A percentile compares a stretch with the other conserved stretches of the same genome.
phyloP scores from a whole-genome alignment of 1,139 yeast species.

The Geotrichum europaeum region DNA sequence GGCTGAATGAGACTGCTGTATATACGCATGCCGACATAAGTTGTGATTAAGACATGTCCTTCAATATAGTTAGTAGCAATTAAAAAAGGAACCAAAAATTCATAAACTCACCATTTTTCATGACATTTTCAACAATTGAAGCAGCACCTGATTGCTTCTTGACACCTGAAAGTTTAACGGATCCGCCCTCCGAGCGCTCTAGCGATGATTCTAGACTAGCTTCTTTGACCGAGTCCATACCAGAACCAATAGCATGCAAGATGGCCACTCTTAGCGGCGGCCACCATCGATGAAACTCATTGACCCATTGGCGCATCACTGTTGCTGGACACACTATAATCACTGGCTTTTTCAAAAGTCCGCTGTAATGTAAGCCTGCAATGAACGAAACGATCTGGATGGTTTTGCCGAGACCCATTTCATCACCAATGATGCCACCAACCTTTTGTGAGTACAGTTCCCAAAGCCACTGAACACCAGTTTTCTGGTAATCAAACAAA shows the following conservation, averaged over 20 bases:
- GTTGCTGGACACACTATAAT: conserved; percentile 94
- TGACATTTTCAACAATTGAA: conserved; percentile 46
- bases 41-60: conserved; percentile 72
- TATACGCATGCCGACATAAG: conserved; percentile 82
- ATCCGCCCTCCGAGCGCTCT: conserved; percentile 44
- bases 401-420: conserved; percentile 96
- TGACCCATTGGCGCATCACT: conserved; percentile 92
- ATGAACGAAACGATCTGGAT: conserved; percentile 84
- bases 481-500: conserved; percentile 85
- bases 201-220: conserved; percentile 46
- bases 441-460: conserved; percentile 80
- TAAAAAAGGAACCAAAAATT: neutral
- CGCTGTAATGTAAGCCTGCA: conserved; percentile 85
- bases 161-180: conserved; percentile 27
- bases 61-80: neutral
- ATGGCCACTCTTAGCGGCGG: conserved; percentile 86
- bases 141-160: conserved; percentile 31
- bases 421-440: conserved; percentile 96
- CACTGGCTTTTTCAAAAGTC: conserved; percentile 66
- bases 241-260: conserved; percentile 87
- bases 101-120: conserved; percentile 42
- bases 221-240: conserved; percentile 57
- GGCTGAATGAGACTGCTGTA: conserved; percentile 67
- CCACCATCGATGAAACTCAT: conserved; percentile 97
- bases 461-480: conserved; percentile 70